Base-by-base conservation (phyloP, 805 yeast species). In the Pichia occidentalis region DNA sequence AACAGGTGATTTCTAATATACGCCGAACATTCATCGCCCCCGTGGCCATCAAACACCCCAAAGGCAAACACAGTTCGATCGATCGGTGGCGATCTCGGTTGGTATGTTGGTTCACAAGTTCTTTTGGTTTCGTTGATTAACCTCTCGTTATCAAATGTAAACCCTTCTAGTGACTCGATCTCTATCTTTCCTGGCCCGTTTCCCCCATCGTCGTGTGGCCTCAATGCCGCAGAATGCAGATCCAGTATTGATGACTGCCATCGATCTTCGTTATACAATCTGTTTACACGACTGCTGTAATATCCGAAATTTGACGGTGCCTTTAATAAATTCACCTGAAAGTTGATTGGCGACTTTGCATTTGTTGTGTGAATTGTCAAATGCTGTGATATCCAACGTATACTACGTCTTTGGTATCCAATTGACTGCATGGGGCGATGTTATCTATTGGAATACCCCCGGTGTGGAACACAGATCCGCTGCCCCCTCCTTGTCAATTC, bases 31-130 rank as follows among this genome's bases (percentile, higher is more conserved):
- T 79, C 78, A 18, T 67, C 69, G 17, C 95, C 95, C 7, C 97
- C 98, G 61, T 92, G 98, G 8, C 98, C 98, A 61, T 92, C 98
- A 58, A 84, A 87, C 2, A 92, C 71, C 32, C 76, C 75, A 51
- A 85, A 78, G 47, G 75, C 76, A 61, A 90, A 83, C 14, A 79
- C 76, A 35, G 63, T 49, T 2, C 42, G 38, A 33, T 34, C 33
- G 24, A 34, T 20, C 5, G 37, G 19, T 17, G 45, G 42, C 9
- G 37, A 31, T 7, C 24, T 44, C 33, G 10, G 29, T 16, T 24
- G 29, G 46, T 7, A 27, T 11, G 22, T 43, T 36, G 28, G 34
- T 30, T 27, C 42, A 46, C 4, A 38, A 33, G 7, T 39, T 24
- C 26, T 47, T 36, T 25, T 41, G 31, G 44, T 6, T 29, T 24